Base-by-base conservation (phyloP, 1,284 basidiomycete species). In the Heterobasidion annosum region DNA sequence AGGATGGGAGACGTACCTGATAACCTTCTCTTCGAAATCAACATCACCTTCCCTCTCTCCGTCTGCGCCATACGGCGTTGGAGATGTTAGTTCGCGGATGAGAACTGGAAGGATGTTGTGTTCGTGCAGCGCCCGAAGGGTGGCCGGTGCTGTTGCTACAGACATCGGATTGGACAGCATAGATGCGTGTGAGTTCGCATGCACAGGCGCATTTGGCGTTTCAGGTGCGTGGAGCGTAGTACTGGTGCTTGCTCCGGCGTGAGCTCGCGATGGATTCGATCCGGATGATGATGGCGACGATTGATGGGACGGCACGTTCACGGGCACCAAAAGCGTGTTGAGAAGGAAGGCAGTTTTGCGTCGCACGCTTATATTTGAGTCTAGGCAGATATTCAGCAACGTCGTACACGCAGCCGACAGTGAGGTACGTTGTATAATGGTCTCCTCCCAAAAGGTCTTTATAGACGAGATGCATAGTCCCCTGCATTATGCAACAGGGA, bases 311-410 rank as follows among this genome's bases (percentile, higher is more conserved):
- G 55, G 56, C 2, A 34, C 32, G 12, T 55, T 34, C 33, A 66
- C 70, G 12, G 91, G 90, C 3, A 83, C 73, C 52, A 96, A 78
- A 49, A 98, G 80, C 0, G 85, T 77, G 60, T 83, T 85, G 53
- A 98, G 74, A 16, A 98, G 77, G 72, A 98, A 98, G 0, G 85
- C 82, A 1, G 84, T 77, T 70, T 98, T 98, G 54, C 93, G 77
- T 15, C 93, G 81, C 48, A 98, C 80, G 16, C 74, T 72, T 46
- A 89, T 83, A 56, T 89, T 85, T 2, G 88, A 82, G 68, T 98
- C 94, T 81, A 62, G 48, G 35, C 13, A 35, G 15, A 37, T 12
- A 34, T n/a, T 42, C n/a, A 35, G 12, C 25, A 34, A 50, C 6
- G 1, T 10, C 25, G 25, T 3, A 25, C 25, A 25, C 25, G 25